Conservation (phyloP, 2,329 filamentous ascomycete genomes). For the Pseudogymnoascus destructans region DNA sequence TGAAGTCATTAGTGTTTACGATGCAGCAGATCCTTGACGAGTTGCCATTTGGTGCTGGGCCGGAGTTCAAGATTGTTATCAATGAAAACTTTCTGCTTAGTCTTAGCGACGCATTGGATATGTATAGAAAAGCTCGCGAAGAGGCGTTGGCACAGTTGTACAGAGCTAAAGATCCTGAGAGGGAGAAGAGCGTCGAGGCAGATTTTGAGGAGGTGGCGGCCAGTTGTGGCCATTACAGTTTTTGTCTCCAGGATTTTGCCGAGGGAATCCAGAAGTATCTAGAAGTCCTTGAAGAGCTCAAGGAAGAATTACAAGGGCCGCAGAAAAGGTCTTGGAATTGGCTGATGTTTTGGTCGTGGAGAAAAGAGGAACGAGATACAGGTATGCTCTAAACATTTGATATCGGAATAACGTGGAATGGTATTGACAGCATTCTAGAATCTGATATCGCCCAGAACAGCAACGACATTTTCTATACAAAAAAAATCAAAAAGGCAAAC, state of each 20-base stretch:
- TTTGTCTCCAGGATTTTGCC: slow-evolving; percentile 78
- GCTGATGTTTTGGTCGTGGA: slow-evolving; percentile 60
- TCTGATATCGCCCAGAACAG: neutral
- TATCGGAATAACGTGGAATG: neutral
- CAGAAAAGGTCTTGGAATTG: slow-evolving; percentile 65
- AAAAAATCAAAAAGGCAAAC: neutral
- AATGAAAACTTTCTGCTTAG: slow-evolving; percentile 73
- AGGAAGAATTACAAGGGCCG: slow-evolving; percentile 51
- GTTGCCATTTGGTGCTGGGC: slow-evolving; percentile 61
- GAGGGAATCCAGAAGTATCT: slow-evolving; percentile 79
- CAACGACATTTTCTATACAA: slow-evolving; percentile 3
- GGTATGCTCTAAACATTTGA: neutral
- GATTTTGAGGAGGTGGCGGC: slow-evolving; percentile 96
- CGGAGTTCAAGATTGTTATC: slow-evolving; percentile 55
- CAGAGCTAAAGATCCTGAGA: slow-evolving; percentile 59
- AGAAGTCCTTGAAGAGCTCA: slow-evolving; percentile 73
- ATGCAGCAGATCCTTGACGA: slow-evolving; percentile 80
- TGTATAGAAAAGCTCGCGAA: slow-evolving; percentile 66
- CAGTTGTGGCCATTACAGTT: slow-evolving; percentile 95
- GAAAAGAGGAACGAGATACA: slow-evolving; percentile 23
- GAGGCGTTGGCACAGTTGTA: slow-evolving; percentile 72
- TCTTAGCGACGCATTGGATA: slow-evolving; percentile 61
- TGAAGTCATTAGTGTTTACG: slow-evolving; percentile 91
- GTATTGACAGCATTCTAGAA: neutral
- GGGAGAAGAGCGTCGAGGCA: slow-evolving; percentile 61